Percentiles rank a stretch among this genome's conserved stretches.
phyloP scores from a whole-genome alignment of 257 asterid species.

The Penstemon davidsonii region DNA sequence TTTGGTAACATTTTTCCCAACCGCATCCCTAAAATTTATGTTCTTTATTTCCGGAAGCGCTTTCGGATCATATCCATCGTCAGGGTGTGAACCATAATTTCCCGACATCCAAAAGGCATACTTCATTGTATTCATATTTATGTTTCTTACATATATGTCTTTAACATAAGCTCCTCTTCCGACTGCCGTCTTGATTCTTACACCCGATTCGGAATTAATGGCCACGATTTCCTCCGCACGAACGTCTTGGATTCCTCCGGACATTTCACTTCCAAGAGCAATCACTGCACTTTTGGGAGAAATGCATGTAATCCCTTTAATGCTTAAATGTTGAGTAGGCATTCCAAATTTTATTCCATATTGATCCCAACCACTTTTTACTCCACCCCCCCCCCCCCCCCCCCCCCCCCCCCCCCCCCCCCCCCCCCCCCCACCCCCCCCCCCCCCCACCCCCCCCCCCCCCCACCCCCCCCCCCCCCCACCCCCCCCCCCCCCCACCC shows the following conservation, averaged over 20 bases:
- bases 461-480: too few relatives aligned
- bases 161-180: slow-evolving; percentile 65
- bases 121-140: slow-evolving; percentile 54
- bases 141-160: slow-evolving; percentile 47
- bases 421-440: too few relatives aligned
- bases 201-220: slow-evolving; percentile 54
- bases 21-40: slow-evolving; percentile 43
- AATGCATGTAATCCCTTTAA: slow-evolving; percentile 57
- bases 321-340: slow-evolving; percentile 57
- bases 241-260: slow-evolving; percentile 71
- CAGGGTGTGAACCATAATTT: slow-evolving; percentile 53
- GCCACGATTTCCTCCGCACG: slow-evolving; percentile 57
- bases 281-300: slow-evolving; percentile 77
- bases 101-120: slow-evolving; percentile 70
- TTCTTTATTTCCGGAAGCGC: slow-evolving; percentile 52
- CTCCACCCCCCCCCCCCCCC: too few relatives aligned
- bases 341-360: slow-evolving; percentile 49
- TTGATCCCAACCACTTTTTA: slow-evolving; percentile 83
- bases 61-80: slow-evolving; percentile 45
- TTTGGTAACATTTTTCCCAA: slow-evolving; percentile 41
- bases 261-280: slow-evolving; percentile 85
- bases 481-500: too few relatives aligned
- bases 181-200: slow-evolving; percentile 57
- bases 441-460: too few relatives aligned
- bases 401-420: too few relatives aligned